These are phyloP conservation scores for Macroventuria anomochaeta DNA, from an alignment of 2,329 filamentous ascomycete species.

Conservation along the genomic window DNA sequence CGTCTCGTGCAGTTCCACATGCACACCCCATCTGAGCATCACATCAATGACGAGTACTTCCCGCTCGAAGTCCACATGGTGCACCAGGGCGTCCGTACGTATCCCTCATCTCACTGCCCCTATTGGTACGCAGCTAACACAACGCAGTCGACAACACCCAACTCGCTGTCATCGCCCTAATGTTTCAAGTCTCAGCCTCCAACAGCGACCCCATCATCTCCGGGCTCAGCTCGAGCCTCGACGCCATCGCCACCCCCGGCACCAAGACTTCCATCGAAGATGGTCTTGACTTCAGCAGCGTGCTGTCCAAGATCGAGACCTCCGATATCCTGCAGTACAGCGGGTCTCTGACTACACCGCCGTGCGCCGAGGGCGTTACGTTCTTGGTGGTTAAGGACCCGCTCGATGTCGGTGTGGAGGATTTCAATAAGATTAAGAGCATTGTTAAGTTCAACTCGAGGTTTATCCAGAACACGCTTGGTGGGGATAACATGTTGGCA, in stretches of 20 bases:
- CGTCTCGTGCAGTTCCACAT: slow-evolving; percentile 64
- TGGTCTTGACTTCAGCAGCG: slow-evolving; percentile 54
- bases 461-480: slow-evolving; percentile 60
- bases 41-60: slow-evolving; percentile 57
- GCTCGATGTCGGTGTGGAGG: slow-evolving; percentile 56
- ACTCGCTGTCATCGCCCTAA: slow-evolving; percentile 51
- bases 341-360: slow-evolving; percentile 68
- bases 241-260: slow-evolving; percentile 52
- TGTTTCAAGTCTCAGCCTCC: slow-evolving; percentile 52
- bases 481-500: slow-evolving; percentile 53
- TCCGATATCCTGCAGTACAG: slow-evolving; percentile 59
- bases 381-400: slow-evolving; percentile 61
- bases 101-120: neutral
- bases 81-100: slow-evolving; percentile 56
- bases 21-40: slow-evolving; percentile 66
- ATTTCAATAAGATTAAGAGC: slow-evolving; percentile 60
- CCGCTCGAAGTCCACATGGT: slow-evolving; percentile 65
- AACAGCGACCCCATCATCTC: slow-evolving; percentile 41
- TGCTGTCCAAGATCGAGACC: slow-evolving; percentile 49
- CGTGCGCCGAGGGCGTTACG: slow-evolving; percentile 63
- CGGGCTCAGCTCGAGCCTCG: slow-evolving; percentile 42
- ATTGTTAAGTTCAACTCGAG: slow-evolving; percentile 63
- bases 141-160: slow-evolving; percentile 39
- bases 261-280: slow-evolving; percentile 36
- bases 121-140: slow-evolving; percentile 4